These are phyloP conservation scores for Zymoseptoria tritici DNA, from an alignment of 2,329 filamentous ascomycete genomes.

Conservation along the genomic window DNA sequence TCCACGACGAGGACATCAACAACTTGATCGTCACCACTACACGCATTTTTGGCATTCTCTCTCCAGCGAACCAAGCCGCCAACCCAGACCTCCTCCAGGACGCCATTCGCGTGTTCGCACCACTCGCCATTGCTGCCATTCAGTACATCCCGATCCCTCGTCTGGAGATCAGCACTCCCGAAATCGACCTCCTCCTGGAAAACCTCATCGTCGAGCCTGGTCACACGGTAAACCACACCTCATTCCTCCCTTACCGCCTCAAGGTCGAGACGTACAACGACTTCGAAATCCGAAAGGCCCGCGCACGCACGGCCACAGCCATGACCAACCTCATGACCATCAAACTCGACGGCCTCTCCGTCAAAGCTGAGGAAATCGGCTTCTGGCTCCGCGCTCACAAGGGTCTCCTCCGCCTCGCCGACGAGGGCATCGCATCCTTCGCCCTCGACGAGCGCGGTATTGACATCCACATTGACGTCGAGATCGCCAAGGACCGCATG, in stretches of 20 bases:
- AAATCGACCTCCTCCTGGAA: constrained; percentile 78
- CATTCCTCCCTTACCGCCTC: constrained; percentile 80
- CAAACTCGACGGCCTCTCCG: constrained; percentile 72
- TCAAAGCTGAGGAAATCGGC: constrained; percentile 78
- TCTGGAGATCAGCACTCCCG: constrained; percentile 76
- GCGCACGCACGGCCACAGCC: constrained; percentile 59
- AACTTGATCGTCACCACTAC: constrained; percentile 59
- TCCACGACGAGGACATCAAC: constrained; percentile 64
- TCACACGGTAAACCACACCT: constrained; percentile 71
- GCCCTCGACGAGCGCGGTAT: constrained; percentile 78
- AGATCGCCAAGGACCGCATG: constrained; percentile 67
- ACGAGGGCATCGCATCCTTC: constrained; percentile 81
- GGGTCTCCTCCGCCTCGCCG: constrained; percentile 65
- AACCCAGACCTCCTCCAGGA: constrained; percentile 70
- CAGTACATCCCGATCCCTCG: constrained; percentile 87
- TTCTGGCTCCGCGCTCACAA: constrained; percentile 81
- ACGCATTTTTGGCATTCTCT: constrained; percentile 62
- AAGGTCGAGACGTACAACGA: constrained; percentile 79
- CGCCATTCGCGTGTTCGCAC: constrained; percentile 70
- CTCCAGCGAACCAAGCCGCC: constrained; percentile 53
- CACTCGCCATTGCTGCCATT: constrained; percentile 65
- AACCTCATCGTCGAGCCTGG: constrained; percentile 88
- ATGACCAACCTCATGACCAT: constrained; percentile 64
- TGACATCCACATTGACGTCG: constrained; percentile 77
- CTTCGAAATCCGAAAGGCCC: constrained; percentile 73